A percentile compares a stretch with the other conserved stretches of the same genome.
phyloP scores from a whole-genome alignment of 78 protist species.

The Carpediemonas membranifera region DNA sequence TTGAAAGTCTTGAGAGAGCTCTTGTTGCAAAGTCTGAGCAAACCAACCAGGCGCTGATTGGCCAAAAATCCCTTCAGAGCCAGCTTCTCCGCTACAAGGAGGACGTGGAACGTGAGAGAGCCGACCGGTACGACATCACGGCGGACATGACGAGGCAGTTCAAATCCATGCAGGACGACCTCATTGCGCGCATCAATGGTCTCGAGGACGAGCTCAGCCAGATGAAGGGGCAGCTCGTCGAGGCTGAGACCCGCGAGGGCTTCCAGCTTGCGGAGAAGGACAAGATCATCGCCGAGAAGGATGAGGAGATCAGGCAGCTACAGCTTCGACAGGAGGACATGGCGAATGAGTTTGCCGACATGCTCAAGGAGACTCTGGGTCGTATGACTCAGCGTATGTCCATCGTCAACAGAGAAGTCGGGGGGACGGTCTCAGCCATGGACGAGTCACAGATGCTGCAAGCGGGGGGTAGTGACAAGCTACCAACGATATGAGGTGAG shows the following conservation, averaged over 20 bases:
- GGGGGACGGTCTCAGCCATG: too few relatives aligned
- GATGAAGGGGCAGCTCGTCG: slow-evolving; percentile 38
- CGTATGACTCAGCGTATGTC: too few relatives aligned
- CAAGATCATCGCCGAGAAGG: slow-evolving; percentile 15
- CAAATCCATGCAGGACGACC: slow-evolving; percentile 51
- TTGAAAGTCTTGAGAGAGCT: slow-evolving; percentile 1
- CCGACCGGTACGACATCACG: slow-evolving; percentile 46
- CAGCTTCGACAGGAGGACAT: slow-evolving; percentile 35
- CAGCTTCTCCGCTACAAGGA: background rate
- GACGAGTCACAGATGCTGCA: too few relatives aligned
- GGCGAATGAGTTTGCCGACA: slow-evolving; percentile 37
- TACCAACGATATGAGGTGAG: too few relatives aligned
- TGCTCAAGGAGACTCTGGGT: slow-evolving; percentile 38
- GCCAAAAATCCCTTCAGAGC: background rate
- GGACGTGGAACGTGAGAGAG: slow-evolving; percentile 17
- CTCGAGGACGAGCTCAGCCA: slow-evolving; percentile 24
- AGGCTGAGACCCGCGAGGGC: slow-evolving; percentile 8
- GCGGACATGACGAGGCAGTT: slow-evolving; percentile 55
- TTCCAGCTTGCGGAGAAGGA: slow-evolving; percentile 15
- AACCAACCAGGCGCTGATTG: background rate
- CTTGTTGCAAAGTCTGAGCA: slow-evolving; percentile 5
- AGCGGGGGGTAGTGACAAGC: too few relatives aligned
- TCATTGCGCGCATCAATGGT: slow-evolving; percentile 28
- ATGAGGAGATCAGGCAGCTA: slow-evolving; percentile 25
- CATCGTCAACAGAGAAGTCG: too few relatives aligned